Conservation (phyloP, 345 rosid genomes). For the Pelargonium nanum region DNA sequence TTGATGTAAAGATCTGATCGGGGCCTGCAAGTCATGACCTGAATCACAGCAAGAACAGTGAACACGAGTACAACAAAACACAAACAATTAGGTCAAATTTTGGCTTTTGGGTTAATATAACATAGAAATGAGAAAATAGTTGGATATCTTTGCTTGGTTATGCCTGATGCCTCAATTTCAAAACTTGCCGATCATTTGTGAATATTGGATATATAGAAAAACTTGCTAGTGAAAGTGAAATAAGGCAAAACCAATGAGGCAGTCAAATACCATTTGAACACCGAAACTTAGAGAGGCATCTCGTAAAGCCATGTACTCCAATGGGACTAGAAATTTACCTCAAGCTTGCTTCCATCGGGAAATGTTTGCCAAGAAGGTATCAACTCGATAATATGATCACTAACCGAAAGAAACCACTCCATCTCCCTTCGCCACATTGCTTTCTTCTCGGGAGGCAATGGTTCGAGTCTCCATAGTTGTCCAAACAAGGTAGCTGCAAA, state of each 20-base stretch:
- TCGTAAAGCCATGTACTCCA: not conserved
- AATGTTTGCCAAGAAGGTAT: conserved; percentile 92
- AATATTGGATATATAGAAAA: too few species aligned
- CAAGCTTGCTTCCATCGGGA: conserved; percentile 93
- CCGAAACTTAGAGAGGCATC: too few species aligned
- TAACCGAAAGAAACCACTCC: conserved; percentile 88
- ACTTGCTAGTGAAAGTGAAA: too few species aligned
- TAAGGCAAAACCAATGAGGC: too few species aligned
- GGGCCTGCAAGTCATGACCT: conserved; percentile 97
- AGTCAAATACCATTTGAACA: too few species aligned
- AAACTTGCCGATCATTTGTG: too few species aligned
- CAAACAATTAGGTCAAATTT: not conserved
- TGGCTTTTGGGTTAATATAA: too few species aligned
- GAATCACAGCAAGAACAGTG: conserved; percentile 11
- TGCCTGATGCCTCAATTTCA: too few species aligned
- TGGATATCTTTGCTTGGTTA: too few species aligned
- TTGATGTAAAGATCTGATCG: conserved; percentile 81
- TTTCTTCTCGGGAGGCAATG: conserved; percentile 68
- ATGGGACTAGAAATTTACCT: conserved; percentile 35
- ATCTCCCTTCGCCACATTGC: conserved; percentile 97
- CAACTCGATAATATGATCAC: conserved; percentile 94
- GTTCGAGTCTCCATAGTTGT: conserved; percentile 94
- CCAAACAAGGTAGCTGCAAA: conserved; percentile 79
- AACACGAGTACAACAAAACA: not conserved
- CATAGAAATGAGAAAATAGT: too few species aligned